Base-by-base conservation (phyloP, 306 rosid species). In the Vigna hirtella region DNA sequence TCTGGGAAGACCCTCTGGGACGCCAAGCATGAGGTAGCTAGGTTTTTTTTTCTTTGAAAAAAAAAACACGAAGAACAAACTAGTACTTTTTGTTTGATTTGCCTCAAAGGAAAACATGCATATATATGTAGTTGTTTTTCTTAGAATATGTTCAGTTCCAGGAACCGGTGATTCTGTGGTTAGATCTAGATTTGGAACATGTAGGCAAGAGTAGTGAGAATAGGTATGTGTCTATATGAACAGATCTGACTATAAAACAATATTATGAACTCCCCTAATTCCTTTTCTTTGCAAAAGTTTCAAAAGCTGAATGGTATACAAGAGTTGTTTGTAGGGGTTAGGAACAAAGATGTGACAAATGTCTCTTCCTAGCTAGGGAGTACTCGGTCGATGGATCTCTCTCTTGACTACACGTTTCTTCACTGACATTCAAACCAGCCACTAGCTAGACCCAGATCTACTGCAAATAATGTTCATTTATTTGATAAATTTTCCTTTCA, bases 21-120 rank as follows among this genome's bases (percentile, higher is more conserved):
- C 62, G 92, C 92, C 30, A 95, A 95, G 78, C 98, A 92, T 86
- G 97, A 95, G 97, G 98, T 90, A 42, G 13, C 47, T 42, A 66
- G 73, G 63, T 68, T 67, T 68, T 53, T 67, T 53, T 20, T 7
- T 61, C 68, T 62, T 62, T 8, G 20, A 30, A 42, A 61, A 47
- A 61, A 20, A 49, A 24, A 24, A 24, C 28, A 28, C 0, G 32
- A 30, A 30, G 34, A 26, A 30, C 5, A 58, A 43, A 9, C 66
- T 66, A 50, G 3, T 62, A 13, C 66, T 69, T 79, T 47, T 73
- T 71, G 11, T 11, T 61, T 49, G 76, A 70, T 61, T 72, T 82
- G 47, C 32, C 71, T 49, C 4, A 16, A 17, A 69, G 12, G 36
- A 32, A 53, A 65, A 71, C 40, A 9, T 42, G 17, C 13, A 22